Conservation (phyloP, 805 yeast genomes). For the Zygotorulaspora danielsina region DNA sequence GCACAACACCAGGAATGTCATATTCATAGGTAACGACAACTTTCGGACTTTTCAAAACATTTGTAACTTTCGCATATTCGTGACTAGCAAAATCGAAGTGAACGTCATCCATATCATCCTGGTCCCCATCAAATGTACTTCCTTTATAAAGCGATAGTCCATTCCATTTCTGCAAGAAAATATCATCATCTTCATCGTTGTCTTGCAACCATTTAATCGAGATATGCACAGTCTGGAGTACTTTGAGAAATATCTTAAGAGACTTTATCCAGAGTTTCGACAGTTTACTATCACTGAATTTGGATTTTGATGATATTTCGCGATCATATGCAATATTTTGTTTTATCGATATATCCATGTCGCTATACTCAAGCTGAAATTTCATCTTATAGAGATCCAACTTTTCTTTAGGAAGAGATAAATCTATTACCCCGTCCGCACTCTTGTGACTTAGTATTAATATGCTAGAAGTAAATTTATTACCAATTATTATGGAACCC, state of each 20-base stretch:
- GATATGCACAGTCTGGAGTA: slow-evolving; percentile 12
- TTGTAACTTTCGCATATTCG: slow-evolving; percentile 81
- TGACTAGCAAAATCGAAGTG: slow-evolving; percentile 38
- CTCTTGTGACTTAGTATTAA: slow-evolving; percentile 55
- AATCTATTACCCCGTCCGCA: slow-evolving; percentile 56
- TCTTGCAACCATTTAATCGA: slow-evolving; percentile 1
- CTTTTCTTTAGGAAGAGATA: slow-evolving; percentile 41
- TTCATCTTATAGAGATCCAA: slow-evolving; percentile 55
- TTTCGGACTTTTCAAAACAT: slow-evolving; percentile 56
- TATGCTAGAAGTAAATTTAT: slow-evolving; percentile 69
- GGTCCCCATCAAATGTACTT: slow-evolving; percentile 38
- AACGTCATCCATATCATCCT: slow-evolving; percentile 33
- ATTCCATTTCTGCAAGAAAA: slow-evolving; percentile 51
- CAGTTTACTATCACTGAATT: slow-evolving; percentile 18
- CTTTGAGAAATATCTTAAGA: slow-evolving; percentile 14
- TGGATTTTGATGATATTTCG: slow-evolving; percentile 25
- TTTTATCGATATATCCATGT: slow-evolving; percentile 56
- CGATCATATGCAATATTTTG: slow-evolving; percentile 66
- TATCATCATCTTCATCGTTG: slow-evolving; percentile 12
- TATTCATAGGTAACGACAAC: slow-evolving; percentile 57
- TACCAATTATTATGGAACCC: slow-evolving; percentile 78
- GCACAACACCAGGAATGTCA: slow-evolving; percentile 68
- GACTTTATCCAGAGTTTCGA: slow-evolving; percentile 26
- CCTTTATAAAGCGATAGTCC: slow-evolving; percentile 65
- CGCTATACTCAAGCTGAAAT: slow-evolving; percentile 43